phyloP scores from a whole-genome alignment of 192 early-diverging fungal species.

The Backusella macrospora region DNA sequence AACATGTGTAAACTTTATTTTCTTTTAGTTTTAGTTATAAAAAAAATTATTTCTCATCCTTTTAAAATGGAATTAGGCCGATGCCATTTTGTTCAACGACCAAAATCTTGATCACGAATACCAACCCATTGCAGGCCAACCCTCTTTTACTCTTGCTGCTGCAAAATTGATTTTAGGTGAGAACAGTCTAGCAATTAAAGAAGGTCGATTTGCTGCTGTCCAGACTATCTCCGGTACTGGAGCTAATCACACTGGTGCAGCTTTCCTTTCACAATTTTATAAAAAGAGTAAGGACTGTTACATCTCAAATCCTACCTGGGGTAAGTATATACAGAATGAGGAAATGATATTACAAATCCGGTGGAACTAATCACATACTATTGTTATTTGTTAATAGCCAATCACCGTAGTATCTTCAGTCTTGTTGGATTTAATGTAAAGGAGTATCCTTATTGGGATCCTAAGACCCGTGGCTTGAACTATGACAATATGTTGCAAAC shows the following conservation, averaged over 20 bases:
- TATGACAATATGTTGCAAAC: conserved; percentile 74
- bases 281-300: conserved; percentile 66
- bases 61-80: conserved; percentile 56
- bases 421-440: conserved; percentile 82
- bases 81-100: conserved; percentile 73
- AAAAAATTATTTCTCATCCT: background rate
- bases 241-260: conserved; percentile 83
- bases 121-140: conserved; percentile 85
- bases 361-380: background rate
- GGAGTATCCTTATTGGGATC: conserved; percentile 93
- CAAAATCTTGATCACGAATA: conserved; percentile 90
- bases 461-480: conserved; percentile 74
- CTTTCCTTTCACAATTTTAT: conserved; percentile 80
- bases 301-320: conserved; percentile 97
- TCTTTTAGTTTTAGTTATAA: background rate
- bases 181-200: conserved; percentile 52
- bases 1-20: background rate
- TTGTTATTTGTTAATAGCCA: conserved; percentile 48
- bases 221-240: conserved; percentile 98
- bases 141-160: conserved; percentile 77
- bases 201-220: conserved; percentile 50
- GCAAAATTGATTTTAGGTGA: conserved; percentile 82
- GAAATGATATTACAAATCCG: background rate
- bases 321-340: conserved; percentile 43
- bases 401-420: conserved; percentile 89